Evolutionary conservation across 1,284 basidiomycete species (phyloP).

Genomic region (Ustilago xerochloae): DNA sequence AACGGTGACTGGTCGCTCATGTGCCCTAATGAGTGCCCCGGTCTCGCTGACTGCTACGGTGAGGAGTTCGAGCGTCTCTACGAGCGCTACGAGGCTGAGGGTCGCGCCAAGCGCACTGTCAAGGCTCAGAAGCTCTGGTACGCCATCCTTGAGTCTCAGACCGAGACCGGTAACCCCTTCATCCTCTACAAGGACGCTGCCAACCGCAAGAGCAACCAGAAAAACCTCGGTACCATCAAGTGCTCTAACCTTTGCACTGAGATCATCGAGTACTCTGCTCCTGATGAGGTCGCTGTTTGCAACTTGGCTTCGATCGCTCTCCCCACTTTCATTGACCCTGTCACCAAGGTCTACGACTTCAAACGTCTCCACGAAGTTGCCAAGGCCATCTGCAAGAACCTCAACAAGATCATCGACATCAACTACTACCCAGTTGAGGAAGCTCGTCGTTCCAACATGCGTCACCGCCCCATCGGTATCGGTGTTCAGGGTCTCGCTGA

Average conservation of each 20-base stretch:
- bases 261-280: constrained; percentile 97
- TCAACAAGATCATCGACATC: constrained; percentile 92
- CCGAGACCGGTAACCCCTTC: constrained; percentile 97
- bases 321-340: constrained; percentile 72
- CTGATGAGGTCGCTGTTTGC: constrained; percentile 98
- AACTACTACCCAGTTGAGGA: constrained; percentile 93
- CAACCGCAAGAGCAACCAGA: constrained; percentile 79
- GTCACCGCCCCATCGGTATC: constrained; percentile 96
- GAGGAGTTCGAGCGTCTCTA: constrained; percentile 92
- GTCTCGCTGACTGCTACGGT: constrained; percentile 88
- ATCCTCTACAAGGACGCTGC: constrained; percentile 89
- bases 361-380: constrained; percentile 92
- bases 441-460: constrained; percentile 92
- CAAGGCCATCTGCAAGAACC: constrained; percentile 78
- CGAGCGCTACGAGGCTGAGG: constrained; percentile 89
- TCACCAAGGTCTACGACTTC: constrained; percentile 78
- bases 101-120: constrained; percentile 85
- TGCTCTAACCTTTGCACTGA: constrained; percentile 99
- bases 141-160: constrained; percentile 94
- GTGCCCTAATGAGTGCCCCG: constrained; percentile 96
- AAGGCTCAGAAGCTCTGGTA: constrained; percentile 99
- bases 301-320: constrained; percentile 97
- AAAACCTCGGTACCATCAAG: constrained; percentile 99
- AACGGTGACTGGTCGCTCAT: constrained; percentile 94
- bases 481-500: constrained; percentile 99